A percentile compares a stretch with the other conserved stretches of the same genome.
These are phyloP conservation scores for Datura wrightii DNA, from an alignment of 257 asterid species.

Conservation along the genomic window DNA sequence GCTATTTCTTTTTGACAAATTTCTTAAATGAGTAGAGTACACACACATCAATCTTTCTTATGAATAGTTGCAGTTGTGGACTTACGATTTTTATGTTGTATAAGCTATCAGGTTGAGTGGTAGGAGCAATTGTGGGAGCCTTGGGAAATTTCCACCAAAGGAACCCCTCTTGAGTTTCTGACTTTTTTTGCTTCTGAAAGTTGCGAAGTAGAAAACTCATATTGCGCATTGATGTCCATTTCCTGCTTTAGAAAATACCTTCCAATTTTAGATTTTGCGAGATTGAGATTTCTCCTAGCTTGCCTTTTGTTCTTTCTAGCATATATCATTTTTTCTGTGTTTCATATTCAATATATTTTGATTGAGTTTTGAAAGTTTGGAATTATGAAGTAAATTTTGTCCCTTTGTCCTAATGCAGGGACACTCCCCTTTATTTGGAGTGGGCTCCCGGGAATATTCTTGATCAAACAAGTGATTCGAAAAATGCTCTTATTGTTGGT, in stretches of 20 bases:
- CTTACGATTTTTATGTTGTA: background rate
- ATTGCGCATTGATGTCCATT: background rate
- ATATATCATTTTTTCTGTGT: background rate
- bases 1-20: background rate
- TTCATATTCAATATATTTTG: background rate
- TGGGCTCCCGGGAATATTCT: constrained; percentile 96
- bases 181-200: background rate
- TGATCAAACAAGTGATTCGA: constrained; percentile 47
- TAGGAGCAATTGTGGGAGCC: background rate
- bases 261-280: background rate
- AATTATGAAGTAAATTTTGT: background rate
- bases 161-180: background rate
- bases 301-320: constrained; percentile 3
- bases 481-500: constrained; percentile 46
- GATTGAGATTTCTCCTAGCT: constrained; percentile 27
- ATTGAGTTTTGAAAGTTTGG: background rate
- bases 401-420: constrained; percentile 54
- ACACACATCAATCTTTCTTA: background rate
- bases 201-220: background rate
- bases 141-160: background rate
- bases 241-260: background rate
- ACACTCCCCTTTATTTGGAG: constrained; percentile 90
- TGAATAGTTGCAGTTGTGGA: background rate
- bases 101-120: background rate
- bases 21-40: background rate